phyloP scores from a whole-genome alignment of 345 rosid species.

The Salix exigua region DNA sequence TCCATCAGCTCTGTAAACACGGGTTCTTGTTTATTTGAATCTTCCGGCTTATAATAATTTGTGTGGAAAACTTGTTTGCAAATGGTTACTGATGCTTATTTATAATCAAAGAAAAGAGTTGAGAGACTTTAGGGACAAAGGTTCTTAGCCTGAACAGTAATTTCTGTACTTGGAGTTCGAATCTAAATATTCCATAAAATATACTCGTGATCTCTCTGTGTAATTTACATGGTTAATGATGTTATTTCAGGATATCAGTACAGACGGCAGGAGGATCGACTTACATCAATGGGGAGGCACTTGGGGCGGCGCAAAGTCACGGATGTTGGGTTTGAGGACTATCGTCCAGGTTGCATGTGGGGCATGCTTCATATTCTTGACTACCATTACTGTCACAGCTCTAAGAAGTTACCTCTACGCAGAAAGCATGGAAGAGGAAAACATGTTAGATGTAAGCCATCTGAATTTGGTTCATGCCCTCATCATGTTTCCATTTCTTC shows the following conservation, averaged over 20 bases:
- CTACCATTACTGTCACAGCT: conserved; percentile 44
- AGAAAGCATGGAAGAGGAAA: conserved; percentile 35
- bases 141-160: not conserved
- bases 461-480: not conserved
- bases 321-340: conserved; percentile 28
- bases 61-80: not conserved
- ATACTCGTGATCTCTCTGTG: not conserved
- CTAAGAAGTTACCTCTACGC: conserved; percentile 27
- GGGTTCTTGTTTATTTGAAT: conserved; percentile 5
- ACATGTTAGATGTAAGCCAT: conserved; percentile 37
- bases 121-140: not conserved
- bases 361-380: conserved; percentile 56
- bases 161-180: not conserved
- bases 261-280: not conserved
- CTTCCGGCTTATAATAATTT: not conserved
- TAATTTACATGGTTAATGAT: not conserved
- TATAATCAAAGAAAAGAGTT: not conserved
- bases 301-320: conserved; percentile 28
- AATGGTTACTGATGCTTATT: not conserved
- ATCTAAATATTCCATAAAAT: not conserved
- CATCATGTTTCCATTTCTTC: not conserved
- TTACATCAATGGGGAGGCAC: conserved; percentile 32
- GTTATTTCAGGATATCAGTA: not conserved
- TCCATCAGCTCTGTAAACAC: not conserved
- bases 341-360: conserved; percentile 55